Percentiles rank a stretch among this genome's conserved stretches.
Conservation (phyloP, 2,329 filamentous ascomycete species). For the Fusarium virguliforme region DNA sequence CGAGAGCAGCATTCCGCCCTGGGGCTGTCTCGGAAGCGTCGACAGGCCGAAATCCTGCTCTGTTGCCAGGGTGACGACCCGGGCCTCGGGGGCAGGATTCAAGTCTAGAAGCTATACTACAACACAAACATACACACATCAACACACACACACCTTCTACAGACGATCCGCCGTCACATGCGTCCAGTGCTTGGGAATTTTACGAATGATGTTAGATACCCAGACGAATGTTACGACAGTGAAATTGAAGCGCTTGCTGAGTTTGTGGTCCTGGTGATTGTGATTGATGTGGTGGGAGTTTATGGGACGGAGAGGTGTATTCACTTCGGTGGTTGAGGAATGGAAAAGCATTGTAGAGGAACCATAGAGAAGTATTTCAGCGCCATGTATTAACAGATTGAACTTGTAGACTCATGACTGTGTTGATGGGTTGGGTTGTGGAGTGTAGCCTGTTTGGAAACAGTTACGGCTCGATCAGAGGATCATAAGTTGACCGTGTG, state of each 20-base stretch:
- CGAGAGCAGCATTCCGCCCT: background rate
- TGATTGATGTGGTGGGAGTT: constrained; percentile 12
- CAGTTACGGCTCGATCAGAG: background rate
- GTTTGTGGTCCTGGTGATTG: constrained; percentile 2
- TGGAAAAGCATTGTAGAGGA: constrained; percentile 40
- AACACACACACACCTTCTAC: constrained; percentile 36
- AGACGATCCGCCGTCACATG: constrained; percentile 31
- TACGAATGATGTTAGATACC: constrained; percentile 49
- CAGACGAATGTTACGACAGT: constrained; percentile 39
- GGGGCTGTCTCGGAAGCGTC: background rate
- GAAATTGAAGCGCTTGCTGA: constrained; percentile 18
- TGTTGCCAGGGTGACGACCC: background rate
- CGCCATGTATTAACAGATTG: constrained; percentile 32
- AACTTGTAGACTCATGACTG: background rate
- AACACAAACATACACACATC: constrained; percentile 36
- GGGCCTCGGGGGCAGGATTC: constrained; percentile 18
- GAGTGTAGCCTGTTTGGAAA: background rate
- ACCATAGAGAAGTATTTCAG: constrained; percentile 43
- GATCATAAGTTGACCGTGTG: background rate
- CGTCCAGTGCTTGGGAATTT: constrained; percentile 45
- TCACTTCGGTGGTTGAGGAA: background rate
- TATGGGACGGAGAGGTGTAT: constrained; percentile 1
- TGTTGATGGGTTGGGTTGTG: background rate
- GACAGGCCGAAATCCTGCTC: constrained; percentile 2
- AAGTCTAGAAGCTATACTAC: constrained; percentile 27